A percentile compares a stretch with the other conserved stretches of the same genome.
Conservation (phyloP, 139 green algal genomes). For the Closterium sp. region DNA sequence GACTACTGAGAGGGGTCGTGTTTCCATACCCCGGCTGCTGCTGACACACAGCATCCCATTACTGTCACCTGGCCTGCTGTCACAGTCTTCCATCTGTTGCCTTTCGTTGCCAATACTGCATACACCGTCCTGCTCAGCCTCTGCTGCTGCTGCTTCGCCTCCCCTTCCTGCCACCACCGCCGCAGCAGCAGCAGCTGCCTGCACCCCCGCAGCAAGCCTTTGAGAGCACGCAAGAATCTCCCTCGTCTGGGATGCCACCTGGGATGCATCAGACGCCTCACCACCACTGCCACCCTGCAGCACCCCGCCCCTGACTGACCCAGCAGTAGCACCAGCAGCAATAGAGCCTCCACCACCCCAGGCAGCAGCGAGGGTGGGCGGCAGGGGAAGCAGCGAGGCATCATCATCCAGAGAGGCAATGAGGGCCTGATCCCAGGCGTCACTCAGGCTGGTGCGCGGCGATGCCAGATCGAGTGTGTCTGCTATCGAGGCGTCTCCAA, state of each 20-base stretch:
- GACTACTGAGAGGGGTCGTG: not conserved
- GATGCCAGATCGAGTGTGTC: not conserved
- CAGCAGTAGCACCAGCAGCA: too few relatives aligned
- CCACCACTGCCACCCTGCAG: not conserved
- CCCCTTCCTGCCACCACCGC: not conserved
- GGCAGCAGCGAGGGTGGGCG: too few relatives aligned
- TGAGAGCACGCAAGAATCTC: not conserved
- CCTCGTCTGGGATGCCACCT: not conserved
- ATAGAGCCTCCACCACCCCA: too few relatives aligned
- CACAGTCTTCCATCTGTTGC: too few relatives aligned
- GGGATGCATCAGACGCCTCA: not conserved
- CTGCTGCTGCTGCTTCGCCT: not conserved
- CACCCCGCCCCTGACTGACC: too few relatives aligned
- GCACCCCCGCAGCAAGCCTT: not conserved
- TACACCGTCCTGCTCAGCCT: not conserved
- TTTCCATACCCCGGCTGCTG: not conserved
- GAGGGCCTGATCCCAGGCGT: not conserved
- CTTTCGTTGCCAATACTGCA: too few relatives aligned
- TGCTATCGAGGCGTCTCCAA: not conserved
- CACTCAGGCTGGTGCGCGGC: not conserved
- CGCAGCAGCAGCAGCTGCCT: not conserved
- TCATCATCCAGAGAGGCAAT: too few relatives aligned
- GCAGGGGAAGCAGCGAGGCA: too few relatives aligned
- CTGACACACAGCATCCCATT: not conserved
- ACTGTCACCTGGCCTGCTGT: not conserved